Percentiles rank a stretch among this genome's conserved stretches.
Conservation (phyloP, 371 early-diverging fungal genomes). For the Chytridium lagenaria region DNA sequence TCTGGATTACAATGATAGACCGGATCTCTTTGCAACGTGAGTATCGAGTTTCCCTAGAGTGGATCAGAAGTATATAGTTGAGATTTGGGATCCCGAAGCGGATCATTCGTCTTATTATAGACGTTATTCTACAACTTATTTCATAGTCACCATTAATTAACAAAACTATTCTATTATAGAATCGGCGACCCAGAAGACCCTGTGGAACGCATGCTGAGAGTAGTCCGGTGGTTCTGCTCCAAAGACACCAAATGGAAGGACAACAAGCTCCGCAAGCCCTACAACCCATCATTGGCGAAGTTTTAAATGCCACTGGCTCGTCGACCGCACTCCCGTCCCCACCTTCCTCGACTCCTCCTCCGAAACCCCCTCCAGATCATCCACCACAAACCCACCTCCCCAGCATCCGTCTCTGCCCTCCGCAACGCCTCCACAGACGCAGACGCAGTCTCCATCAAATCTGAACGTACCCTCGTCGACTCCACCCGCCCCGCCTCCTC, state of each 20-base stretch:
- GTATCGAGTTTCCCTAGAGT: constrained; percentile 13
- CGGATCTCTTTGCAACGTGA: constrained; percentile 67
- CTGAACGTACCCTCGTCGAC: constrained; percentile 11
- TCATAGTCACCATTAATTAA: too few relatives aligned
- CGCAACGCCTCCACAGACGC: not conserved
- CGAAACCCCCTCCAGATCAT: constrained; percentile 49
- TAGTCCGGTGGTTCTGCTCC: constrained; percentile 71
- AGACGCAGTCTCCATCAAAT: not conserved
- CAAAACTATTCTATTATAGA: constrained; percentile 45
- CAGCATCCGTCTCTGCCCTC: not conserved
- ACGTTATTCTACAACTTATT: too few relatives aligned
- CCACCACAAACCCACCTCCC: constrained; percentile 6
- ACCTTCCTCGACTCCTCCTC: constrained; percentile 36
- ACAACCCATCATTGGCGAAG: constrained; percentile 93
- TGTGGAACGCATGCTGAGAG: constrained; percentile 68
- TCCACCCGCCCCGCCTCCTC: not conserved
- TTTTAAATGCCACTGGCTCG: constrained; percentile 81
- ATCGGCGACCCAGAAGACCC: constrained; percentile 65
- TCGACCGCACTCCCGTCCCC: constrained; percentile 29
- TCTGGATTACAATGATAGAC: constrained; percentile 78
- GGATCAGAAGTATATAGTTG: not conserved
- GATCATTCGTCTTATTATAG: too few relatives aligned
- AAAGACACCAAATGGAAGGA: constrained; percentile 68
- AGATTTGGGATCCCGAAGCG: not conserved
- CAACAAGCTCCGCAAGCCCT: constrained; percentile 90